Conservation (phyloP, 2,329 filamentous ascomycete species). For the Trichoderma polysporum region DNA sequence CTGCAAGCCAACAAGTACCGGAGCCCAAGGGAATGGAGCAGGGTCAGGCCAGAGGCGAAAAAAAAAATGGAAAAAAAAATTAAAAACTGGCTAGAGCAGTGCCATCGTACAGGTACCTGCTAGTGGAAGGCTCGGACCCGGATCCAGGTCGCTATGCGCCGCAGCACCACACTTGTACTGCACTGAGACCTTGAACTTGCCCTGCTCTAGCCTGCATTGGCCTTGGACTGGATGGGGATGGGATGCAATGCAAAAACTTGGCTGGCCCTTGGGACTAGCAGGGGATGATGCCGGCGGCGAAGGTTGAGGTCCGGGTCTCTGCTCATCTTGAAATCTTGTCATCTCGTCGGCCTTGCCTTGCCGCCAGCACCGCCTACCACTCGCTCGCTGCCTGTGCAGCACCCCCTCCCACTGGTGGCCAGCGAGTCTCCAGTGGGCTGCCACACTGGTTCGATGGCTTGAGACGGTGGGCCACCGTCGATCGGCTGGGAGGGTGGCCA, state of each 20-base stretch:
- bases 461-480: slow-evolving; percentile 21
- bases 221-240: not conserved
- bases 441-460: slow-evolving; percentile 17
- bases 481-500: slow-evolving; percentile 20
- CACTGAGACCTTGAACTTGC: slow-evolving; percentile 19
- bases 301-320: not conserved
- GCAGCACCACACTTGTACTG: slow-evolving; percentile 9
- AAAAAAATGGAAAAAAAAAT: slow-evolving; percentile 13
- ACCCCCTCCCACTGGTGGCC: not conserved
- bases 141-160: slow-evolving; percentile 14
- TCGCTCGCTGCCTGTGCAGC: not conserved
- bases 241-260: slow-evolving; percentile 3
- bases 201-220: slow-evolving; percentile 11
- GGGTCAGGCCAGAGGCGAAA: slow-evolving; percentile 13
- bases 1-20: slow-evolving; percentile 14
- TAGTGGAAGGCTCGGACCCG: slow-evolving; percentile 22
- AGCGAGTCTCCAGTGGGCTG: not conserved
- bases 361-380: slow-evolving; percentile 1
- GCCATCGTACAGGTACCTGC: slow-evolving; percentile 20
- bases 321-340: slow-evolving; percentile 10
- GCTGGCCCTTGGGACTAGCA: slow-evolving; percentile 6
- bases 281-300: not conserved
- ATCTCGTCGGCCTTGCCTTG: slow-evolving; percentile 7
- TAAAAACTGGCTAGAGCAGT: not conserved
- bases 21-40: slow-evolving; percentile 10